Conservation (phyloP, 164 flowering plant species). For the Vitis cinerea region DNA sequence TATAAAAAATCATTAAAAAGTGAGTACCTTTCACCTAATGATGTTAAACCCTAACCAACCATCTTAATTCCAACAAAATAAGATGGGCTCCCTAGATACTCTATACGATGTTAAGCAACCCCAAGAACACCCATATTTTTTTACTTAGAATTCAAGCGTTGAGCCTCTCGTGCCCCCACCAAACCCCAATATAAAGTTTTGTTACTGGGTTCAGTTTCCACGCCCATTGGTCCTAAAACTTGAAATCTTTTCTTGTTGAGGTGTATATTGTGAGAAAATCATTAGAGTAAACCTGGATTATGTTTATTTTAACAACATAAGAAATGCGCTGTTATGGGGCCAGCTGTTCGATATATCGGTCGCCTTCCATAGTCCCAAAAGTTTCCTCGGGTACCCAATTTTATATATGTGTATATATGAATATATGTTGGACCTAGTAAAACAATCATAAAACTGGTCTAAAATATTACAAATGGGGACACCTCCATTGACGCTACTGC, state of each 20-base stretch:
- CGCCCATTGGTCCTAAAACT: constrained; percentile 34
- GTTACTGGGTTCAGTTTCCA: constrained; percentile 8
- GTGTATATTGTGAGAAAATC: constrained; percentile 7
- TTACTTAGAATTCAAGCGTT: constrained; percentile 26
- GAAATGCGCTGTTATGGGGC: constrained; percentile 5
- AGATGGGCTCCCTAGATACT: constrained; percentile 16
- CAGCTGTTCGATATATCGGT: constrained; percentile 5
- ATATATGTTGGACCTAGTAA: constrained; percentile 3
- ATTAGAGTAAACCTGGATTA: constrained; percentile 11
- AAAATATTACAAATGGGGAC: not conserved
- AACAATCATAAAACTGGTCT: constrained; percentile 1
- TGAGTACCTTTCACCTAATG: constrained; percentile 32
- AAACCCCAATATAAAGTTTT: constrained; percentile 15
- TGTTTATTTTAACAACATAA: constrained; percentile 11
- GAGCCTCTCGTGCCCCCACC: constrained; percentile 23
- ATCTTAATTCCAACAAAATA: constrained; percentile 1
- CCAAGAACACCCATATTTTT: constrained; percentile 3
- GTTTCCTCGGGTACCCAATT: constrained; percentile 1
- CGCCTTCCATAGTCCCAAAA: not conserved
- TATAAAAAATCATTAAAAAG: constrained; percentile 7
- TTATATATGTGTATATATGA: not conserved
- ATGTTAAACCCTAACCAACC: constrained; percentile 36
- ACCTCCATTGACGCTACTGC: not conserved
- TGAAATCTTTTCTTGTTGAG: constrained; percentile 24
- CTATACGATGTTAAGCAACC: constrained; percentile 19